Evolutionary conservation across 1,284 basidiomycete genomes (phyloP).

Genomic region (Calocybe gambosa): DNA sequence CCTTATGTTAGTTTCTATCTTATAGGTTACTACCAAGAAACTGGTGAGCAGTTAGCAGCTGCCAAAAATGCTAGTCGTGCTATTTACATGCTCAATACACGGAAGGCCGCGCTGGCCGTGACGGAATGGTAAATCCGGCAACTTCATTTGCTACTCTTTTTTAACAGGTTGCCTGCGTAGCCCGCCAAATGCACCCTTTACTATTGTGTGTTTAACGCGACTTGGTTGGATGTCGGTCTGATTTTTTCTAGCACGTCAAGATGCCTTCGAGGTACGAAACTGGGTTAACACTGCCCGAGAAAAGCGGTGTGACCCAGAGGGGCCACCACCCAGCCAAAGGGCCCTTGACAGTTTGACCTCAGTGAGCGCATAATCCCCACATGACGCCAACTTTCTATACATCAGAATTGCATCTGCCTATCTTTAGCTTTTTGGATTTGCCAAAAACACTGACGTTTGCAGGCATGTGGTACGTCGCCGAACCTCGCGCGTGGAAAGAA

Average conservation of each 20-base stretch:
- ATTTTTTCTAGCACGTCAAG: slow-evolving; percentile 62
- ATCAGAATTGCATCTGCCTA: not conserved
- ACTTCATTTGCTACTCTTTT: not conserved
- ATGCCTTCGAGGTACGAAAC: slow-evolving; percentile 50
- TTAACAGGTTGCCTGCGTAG: slow-evolving; percentile 31
- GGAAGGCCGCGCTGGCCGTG: slow-evolving; percentile 75
- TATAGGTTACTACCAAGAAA: slow-evolving; percentile 85
- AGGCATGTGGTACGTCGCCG: slow-evolving; percentile 61
- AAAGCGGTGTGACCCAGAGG: slow-evolving; percentile 36
- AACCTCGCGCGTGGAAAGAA: not conserved
- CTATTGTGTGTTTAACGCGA: slow-evolving; percentile 51
- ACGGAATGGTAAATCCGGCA: slow-evolving; percentile 55
- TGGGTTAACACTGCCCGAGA: slow-evolving; percentile 47
- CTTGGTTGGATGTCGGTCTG: not conserved
- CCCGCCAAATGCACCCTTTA: slow-evolving; percentile 76
- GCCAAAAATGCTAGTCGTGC: not conserved
- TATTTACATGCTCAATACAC: slow-evolving; percentile 1
- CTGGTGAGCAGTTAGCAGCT: slow-evolving; percentile 38
- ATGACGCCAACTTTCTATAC: not conserved
- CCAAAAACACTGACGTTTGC: slow-evolving; percentile 60
- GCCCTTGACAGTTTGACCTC: slow-evolving; percentile 59
- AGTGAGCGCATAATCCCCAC: slow-evolving; percentile 32
- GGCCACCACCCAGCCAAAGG: slow-evolving; percentile 59
- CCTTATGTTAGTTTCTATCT: slow-evolving; percentile 1
- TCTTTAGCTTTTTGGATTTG: slow-evolving; percentile 60